These are phyloP conservation scores for Amanita phalloides DNA, from an alignment of 768 basidiomycete genomes.

Conservation along the genomic window DNA sequence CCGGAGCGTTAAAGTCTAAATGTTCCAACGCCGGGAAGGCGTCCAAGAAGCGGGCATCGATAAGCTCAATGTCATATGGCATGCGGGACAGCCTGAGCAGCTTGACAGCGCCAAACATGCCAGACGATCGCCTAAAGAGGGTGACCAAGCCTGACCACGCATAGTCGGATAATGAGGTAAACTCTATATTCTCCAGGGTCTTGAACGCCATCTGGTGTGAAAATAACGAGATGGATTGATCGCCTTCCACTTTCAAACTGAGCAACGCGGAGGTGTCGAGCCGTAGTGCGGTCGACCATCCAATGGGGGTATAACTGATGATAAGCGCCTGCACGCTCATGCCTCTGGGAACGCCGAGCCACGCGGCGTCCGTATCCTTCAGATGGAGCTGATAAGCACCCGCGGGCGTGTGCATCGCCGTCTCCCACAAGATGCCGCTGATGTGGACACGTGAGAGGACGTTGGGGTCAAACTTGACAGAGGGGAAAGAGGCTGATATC, in stretches of 20 bases:
- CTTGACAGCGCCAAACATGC: neutral
- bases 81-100: neutral
- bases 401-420: neutral
- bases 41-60: conserved; percentile 1
- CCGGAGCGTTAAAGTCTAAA: neutral
- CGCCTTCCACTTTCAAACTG: conserved; percentile 2
- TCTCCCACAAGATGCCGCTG: conserved; percentile 1
- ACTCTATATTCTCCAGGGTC: neutral
- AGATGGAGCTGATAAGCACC: conserved; percentile 2
- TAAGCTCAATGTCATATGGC: neutral
- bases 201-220: conserved; percentile 1
- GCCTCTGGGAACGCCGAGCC: neutral
- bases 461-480: conserved; percentile 1
- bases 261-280: conserved; percentile 2
- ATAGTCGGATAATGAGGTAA: conserved; percentile 2
- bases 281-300: neutral
- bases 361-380: conserved; percentile 1
- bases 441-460: neutral
- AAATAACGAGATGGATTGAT: conserved; percentile 1
- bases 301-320: conserved; percentile 2
- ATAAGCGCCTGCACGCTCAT: neutral
- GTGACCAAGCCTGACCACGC: neutral
- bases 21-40: conserved; percentile 1
- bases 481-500: conserved; percentile 2
- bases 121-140: neutral